Percentiles rank a stretch among this genome's conserved stretches.
Evolutionary conservation across 495 filamentous ascomycete genomes (phyloP).

Genomic region (Aspergillus asperescens): DNA sequence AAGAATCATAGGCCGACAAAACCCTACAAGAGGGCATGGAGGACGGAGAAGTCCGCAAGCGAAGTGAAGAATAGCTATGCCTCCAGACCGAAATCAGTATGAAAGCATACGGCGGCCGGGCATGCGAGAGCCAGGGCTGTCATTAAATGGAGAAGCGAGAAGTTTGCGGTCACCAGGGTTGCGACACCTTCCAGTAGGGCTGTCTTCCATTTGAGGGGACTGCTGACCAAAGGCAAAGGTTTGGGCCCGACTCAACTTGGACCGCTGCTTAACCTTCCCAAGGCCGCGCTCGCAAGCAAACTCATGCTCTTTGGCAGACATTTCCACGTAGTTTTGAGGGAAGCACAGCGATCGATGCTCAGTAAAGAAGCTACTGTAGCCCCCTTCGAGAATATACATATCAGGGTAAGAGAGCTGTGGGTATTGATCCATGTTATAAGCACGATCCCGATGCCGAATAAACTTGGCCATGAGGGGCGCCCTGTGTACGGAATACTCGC

Average conservation of each 20-base stretch:
- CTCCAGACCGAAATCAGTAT: conserved; percentile 41
- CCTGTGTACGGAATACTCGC: conserved; percentile 95
- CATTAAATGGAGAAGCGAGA: conserved; percentile 48
- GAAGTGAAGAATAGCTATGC: background rate
- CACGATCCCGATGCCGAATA: conserved; percentile 81
- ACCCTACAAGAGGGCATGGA: background rate
- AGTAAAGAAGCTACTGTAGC: conserved; percentile 87
- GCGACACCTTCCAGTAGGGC: conserved; percentile 64
- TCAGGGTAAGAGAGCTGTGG: conserved; percentile 89
- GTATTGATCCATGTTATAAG: conserved; percentile 73
- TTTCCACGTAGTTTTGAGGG: conserved; percentile 93
- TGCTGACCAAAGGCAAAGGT: conserved; percentile 89
- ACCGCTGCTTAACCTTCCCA: conserved; percentile 76
- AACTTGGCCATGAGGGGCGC: conserved; percentile 86
- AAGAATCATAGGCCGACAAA: conserved; percentile 4
- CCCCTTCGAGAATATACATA: conserved; percentile 93
- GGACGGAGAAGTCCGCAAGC: background rate
- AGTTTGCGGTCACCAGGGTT: conserved; percentile 30
- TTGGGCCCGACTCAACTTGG: conserved; percentile 79
- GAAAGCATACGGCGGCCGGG: conserved; percentile 67
- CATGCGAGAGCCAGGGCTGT: conserved; percentile 51
- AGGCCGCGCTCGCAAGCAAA: conserved; percentile 90
- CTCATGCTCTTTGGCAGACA: conserved; percentile 84
- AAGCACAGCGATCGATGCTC: conserved; percentile 73
- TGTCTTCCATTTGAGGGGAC: conserved; percentile 64